phyloP scores from a whole-genome alignment of 148 eudicot species.

The Amaranthus cruentus region DNA sequence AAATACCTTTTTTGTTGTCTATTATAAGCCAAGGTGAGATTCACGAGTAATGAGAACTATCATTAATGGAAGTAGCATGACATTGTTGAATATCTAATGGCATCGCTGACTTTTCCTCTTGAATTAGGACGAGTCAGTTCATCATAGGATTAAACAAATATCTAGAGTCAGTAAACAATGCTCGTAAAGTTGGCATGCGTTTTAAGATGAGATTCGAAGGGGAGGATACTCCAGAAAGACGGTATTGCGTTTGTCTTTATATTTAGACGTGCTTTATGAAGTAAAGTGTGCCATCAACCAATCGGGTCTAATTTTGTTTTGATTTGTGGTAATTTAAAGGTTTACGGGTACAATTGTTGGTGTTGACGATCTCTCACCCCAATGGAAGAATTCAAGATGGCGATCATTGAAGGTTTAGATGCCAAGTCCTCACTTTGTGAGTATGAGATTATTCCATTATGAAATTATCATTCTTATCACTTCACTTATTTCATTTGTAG shows the following conservation, averaged over 20 bases:
- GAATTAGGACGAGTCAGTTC: constrained; percentile 83
- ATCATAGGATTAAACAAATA: constrained; percentile 90
- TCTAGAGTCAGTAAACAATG: constrained; percentile 62
- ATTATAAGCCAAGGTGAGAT: constrained; percentile 84
- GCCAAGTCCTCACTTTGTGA: background rate
- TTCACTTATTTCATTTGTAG: constrained; percentile 30
- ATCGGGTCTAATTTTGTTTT: background rate
- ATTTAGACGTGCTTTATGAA: background rate
- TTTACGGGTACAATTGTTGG: constrained; percentile 91
- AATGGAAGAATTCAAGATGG: constrained; percentile 84
- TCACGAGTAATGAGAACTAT: background rate
- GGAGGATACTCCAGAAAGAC: constrained; percentile 86
- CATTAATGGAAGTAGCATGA: background rate
- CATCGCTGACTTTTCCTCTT: background rate
- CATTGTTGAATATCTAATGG: background rate
- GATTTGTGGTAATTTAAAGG: constrained; percentile 31
- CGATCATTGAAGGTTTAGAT: constrained; percentile 67
- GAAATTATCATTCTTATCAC: background rate
- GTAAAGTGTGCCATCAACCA: background rate
- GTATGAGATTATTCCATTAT: background rate
- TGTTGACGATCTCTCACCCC: constrained; percentile 61
- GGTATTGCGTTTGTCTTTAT: constrained; percentile 33
- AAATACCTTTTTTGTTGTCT: constrained; percentile 66
- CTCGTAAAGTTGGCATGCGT: constrained; percentile 65
- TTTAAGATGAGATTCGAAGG: constrained; percentile 97